phyloP scores from a whole-genome alignment of 2,329 filamentous ascomycete genomes.

The Aspergillus nomiae region DNA sequence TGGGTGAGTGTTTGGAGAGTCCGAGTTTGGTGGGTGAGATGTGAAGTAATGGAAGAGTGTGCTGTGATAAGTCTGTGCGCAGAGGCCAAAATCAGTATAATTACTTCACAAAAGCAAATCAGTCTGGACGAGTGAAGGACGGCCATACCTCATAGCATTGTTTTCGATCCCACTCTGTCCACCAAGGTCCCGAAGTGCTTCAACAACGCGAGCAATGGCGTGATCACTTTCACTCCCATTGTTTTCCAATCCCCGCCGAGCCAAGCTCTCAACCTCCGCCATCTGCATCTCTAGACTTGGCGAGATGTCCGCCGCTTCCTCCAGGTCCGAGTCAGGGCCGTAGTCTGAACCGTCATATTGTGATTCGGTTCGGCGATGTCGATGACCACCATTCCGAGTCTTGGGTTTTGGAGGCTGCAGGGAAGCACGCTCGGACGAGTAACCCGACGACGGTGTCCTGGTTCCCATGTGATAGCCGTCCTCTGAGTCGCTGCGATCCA shows the following conservation, averaged over 20 bases:
- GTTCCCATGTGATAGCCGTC: conserved; percentile 34
- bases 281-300: conserved; percentile 58
- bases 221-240: conserved; percentile 54
- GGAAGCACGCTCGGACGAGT: conserved; percentile 26
- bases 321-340: conserved; percentile 58
- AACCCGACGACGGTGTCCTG: conserved; percentile 26
- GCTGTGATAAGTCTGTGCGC: conserved; percentile 56
- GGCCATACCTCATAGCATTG: conserved; percentile 54
- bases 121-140: not conserved
- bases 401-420: conserved; percentile 43
- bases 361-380: conserved; percentile 44
- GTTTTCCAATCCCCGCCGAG: conserved; percentile 55
- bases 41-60: conserved; percentile 59
- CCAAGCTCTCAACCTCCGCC: conserved; percentile 58
- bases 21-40: conserved; percentile 63
- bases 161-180: conserved; percentile 60
- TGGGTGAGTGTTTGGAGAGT: conserved; percentile 60
- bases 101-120: not conserved
- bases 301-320: conserved; percentile 55
- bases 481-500: conserved; percentile 34
- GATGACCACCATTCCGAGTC: conserved; percentile 35
- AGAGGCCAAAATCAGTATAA: conserved; percentile 6
- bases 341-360: conserved; percentile 62
- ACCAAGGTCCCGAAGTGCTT: conserved; percentile 55
- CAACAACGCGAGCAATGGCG: conserved; percentile 55